Evolutionary conservation across 139 green algal species (phyloP), one percentile per base, ranked within the genome.

Genomic region (Asterochloris erici): DNA sequence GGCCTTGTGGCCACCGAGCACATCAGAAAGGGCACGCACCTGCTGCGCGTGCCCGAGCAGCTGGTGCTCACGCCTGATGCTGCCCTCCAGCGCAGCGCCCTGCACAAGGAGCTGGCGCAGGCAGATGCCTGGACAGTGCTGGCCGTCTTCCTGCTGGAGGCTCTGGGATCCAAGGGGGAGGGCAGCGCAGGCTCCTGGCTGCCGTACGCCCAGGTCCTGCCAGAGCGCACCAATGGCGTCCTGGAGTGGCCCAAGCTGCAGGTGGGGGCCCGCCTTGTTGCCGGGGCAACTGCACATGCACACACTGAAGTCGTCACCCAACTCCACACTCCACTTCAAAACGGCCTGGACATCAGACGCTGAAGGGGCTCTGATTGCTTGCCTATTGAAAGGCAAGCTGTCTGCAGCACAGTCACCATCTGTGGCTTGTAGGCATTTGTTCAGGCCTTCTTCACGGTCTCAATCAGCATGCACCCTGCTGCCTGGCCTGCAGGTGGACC

Each of bases 191-290:
- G 73, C 24, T 71, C 62, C 26, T 91, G 87, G 82, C 73, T 29
- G 24, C 83, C 87, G 1, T 93, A 94, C 54, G 12, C 88, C 16
- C 21, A 29, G 11, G 64, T 88, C 26, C 86, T 95, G 75, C 91
- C 90, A 24, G 15, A 76, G 10, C 24, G n/a, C 0, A 85, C 86
- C 19, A 86, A 85, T 16, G 87, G 87, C 28, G 89, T 95, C 38
- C 88, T 96, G 38, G 86, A 93, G 64, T 96, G 92, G 92, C 73
- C 61, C 21, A 69, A 88, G 1, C 78, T 85, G 14, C 83, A 96
- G 82, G 91, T 93, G n/a, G 0, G 61, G 26, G 38, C 38, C 38
- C 38, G 38, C 38, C 38, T 54, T 54, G 38, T 54, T 54, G 38
- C 38, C 6, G 38, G 38, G 38, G 38, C 38, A 54, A 54, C 38